Base-by-base conservation (phyloP, 2,329 filamentous ascomycete species). In the Pleomassaria siparia region DNA sequence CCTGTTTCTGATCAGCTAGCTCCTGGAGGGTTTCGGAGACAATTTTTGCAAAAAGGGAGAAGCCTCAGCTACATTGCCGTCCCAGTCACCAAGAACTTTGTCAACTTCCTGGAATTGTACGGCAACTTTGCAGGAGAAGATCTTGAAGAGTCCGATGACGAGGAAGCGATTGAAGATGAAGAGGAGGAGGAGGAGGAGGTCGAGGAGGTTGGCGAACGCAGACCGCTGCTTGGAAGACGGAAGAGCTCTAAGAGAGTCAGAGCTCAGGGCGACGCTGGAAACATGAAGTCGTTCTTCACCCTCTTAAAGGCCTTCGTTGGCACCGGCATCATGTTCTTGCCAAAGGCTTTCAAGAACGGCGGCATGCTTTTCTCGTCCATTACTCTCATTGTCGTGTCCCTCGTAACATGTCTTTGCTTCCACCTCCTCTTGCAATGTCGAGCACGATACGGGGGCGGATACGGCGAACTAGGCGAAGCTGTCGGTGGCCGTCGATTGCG, bases 281-380 rank as follows among this genome's bases (percentile, higher is more conserved):
- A 81, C n/a, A 72, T 80, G 30, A 87, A 88, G 72, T 85, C 87
- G 0, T 91, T 91, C 70, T 89, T 90, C 67, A 91, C 87, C 0
- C 75, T 90, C 9, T 74, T 91, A 43, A 91, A 91, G 67, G 87
- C 87, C 1, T 91, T 91, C 59, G 81, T 91, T 44, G 87, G 87
- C 40, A 91, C 87, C 0, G 87, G 87, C 51, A 90, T 91, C 66
- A 89, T 91, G 83, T 91, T 91, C 62, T 68, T 91, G 36, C 87
- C 87, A 39, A 90, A 89, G 63, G 87, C 87, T 0, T 91, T 90
- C 71, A 82, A 83, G 61, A 91, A 91, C 55, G 87, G 87, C 28
- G 87, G 87, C 20, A 84, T 91, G 43, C 73, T 89, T 10, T 91
- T 91, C 64, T 89, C 87, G 0, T 85, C 83, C 0, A 70, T 89